A percentile compares a stretch with the other conserved stretches of the same genome.
These are phyloP conservation scores for Barnettozyma wickerhamii DNA, from an alignment of 805 yeast species.

Conservation along the genomic window DNA sequence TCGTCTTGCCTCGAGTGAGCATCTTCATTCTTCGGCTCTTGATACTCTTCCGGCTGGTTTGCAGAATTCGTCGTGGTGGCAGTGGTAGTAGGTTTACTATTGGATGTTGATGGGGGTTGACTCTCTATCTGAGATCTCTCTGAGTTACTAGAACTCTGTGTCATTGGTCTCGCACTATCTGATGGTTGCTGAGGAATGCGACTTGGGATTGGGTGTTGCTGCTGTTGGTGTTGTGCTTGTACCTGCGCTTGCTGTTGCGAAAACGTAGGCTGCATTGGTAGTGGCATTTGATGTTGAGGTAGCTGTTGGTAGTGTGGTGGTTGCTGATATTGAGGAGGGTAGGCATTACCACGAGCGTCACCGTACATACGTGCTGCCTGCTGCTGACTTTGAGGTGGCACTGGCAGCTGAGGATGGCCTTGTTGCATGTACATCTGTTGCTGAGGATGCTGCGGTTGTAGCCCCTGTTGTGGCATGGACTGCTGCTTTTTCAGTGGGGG, in stretches of 20 bases:
- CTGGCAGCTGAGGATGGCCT: not conserved
- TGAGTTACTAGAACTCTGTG: too few relatives aligned
- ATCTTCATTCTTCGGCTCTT: slow-evolving; percentile 11
- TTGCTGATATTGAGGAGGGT: not conserved
- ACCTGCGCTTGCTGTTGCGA: slow-evolving; percentile 3
- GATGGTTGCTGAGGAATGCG: slow-evolving; percentile 19
- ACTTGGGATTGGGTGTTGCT: slow-evolving; percentile 8
- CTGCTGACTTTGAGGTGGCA: slow-evolving; percentile 1
- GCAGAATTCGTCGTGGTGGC: too few relatives aligned
- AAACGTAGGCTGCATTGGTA: slow-evolving; percentile 2
- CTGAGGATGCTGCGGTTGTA: slow-evolving; percentile 4
- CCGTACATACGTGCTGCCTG: not conserved
- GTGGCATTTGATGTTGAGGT: slow-evolving; percentile 3
- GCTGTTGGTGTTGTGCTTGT: not conserved
- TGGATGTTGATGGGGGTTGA: too few relatives aligned
- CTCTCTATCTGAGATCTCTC: too few relatives aligned
- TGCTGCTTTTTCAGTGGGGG: slow-evolving; percentile 18
- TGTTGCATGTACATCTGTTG: slow-evolving; percentile 5
- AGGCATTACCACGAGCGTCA: slow-evolving; percentile 2
- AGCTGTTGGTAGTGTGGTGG: slow-evolving; percentile 5
- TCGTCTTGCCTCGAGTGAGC: slow-evolving; percentile 16
- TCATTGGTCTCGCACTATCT: too few relatives aligned
- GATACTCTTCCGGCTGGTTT: too few relatives aligned
- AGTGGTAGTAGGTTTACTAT: too few relatives aligned
- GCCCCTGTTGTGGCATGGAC: not conserved